Conservation (phyloP, 805 yeast species). For the Metschnikowia borealis region DNA sequence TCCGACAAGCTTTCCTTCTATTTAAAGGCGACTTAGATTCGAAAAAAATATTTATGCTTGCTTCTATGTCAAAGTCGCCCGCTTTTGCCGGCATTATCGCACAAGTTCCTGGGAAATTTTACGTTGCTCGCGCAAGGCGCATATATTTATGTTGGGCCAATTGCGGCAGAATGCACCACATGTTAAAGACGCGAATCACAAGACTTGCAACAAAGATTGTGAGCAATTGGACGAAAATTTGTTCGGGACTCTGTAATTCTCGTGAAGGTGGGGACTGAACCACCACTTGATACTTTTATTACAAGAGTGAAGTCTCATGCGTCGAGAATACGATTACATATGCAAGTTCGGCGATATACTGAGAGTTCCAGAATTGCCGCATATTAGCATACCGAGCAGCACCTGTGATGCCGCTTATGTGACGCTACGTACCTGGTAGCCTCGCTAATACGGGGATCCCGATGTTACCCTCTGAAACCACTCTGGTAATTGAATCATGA, state of each 20-base stretch:
- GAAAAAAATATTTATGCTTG: neutral
- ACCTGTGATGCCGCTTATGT: neutral
- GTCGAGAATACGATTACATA: neutral
- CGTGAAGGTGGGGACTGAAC: neutral
- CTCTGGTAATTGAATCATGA: neutral
- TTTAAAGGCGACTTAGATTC: too few relatives aligned
- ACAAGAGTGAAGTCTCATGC: neutral
- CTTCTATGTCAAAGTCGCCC: neutral
- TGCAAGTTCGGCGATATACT: neutral
- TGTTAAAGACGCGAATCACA: neutral
- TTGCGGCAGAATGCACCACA: slow-evolving; percentile 1
- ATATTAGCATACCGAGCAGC: neutral
- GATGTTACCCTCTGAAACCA: neutral
- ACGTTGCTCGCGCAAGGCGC: slow-evolving; percentile 4
- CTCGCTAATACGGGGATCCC: neutral
- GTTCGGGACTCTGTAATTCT: neutral
- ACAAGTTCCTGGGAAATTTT: slow-evolving; percentile 4
- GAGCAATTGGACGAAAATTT: neutral
- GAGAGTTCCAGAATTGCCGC: slow-evolving; percentile 3
- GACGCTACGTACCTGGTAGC: slow-evolving; percentile 6
- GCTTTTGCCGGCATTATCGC: slow-evolving; percentile 3
- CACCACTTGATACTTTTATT: neutral
- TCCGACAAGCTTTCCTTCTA: too few relatives aligned
- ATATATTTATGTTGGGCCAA: slow-evolving; percentile 3
- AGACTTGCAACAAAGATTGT: neutral